Evolutionary conservation across 495 filamentous ascomycete genomes (phyloP), one percentile per base, ranked within the genome.

Genomic region (Penicillium lagena): DNA sequence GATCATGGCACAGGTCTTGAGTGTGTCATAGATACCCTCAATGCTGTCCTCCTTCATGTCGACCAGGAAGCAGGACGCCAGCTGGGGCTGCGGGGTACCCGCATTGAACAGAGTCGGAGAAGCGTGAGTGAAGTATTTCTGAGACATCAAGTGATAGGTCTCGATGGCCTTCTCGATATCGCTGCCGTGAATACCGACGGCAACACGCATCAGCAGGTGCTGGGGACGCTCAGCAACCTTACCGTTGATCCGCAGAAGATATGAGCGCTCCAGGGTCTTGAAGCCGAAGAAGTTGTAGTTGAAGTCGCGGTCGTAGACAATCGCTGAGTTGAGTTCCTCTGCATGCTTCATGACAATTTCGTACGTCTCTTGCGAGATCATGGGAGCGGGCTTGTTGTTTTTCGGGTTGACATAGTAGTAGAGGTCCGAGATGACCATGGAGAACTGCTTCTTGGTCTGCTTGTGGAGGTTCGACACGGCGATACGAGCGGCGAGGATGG

Each of bases 261-360:
- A 98, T 60, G 93, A 97, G 40, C 93, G 84, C 76, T 98, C 93
- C 34, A 98, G 77, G 2, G 93, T 98, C 81, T 98, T 98, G 83
- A 98, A 98, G 45, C 93, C 93, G 47, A 98, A 98, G 74, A 89
- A 98, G 73, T 98, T 95, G 74, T 98, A 98, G 77, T 97, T 96
- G 79, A 98, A 98, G 62, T 98, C 93, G 45, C 93, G 83, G 69
- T 98, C 93, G 53, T 97, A 98, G 51, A 98, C 93, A 57, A 98
- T 97, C 51, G 93, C 91, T 12, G 93, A 96, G 76, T 98, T 95
- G 32, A 98, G 77, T 60, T 97, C 93, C 15, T 95, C 91, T 43
- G 85, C 87, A 65, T 98, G 88, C 64, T 87, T 88, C 86, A 91
- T 90, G 53, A 98, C 85, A 43, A 78, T 86, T 49, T 96, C 87